Conservation (phyloP, 352 stramenopile species). For the Albugo candida region DNA sequence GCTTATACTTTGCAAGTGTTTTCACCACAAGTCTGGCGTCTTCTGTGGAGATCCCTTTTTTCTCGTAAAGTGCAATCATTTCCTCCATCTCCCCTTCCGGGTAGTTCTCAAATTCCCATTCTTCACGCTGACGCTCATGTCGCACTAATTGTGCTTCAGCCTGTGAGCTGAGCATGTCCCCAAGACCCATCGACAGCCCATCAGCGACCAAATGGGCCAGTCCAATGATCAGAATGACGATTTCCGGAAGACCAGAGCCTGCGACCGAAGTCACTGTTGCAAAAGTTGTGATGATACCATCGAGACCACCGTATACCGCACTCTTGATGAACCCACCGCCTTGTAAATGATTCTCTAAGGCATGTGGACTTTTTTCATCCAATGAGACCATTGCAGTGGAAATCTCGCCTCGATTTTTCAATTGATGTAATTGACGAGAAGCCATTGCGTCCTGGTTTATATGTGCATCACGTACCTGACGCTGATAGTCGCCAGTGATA, state of each 20-base stretch:
- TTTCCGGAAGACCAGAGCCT: conserved; percentile 70
- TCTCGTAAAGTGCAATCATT: conserved; percentile 93
- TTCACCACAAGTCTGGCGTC: conserved; percentile 83
- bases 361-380: conserved; percentile 15
- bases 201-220: conserved; percentile 90
- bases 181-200: conserved; percentile 88
- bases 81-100: conserved; percentile 90
- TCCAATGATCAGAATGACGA: conserved; percentile 89
- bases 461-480: conserved; percentile 32
- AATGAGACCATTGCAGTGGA: conserved; percentile 19
- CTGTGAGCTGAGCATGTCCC: conserved; percentile 87
- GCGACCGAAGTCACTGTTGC: conserved; percentile 88
- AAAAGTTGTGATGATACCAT: conserved; percentile 93
- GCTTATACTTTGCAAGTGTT: conserved; percentile 92
- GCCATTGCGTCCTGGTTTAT: conserved; percentile 22
- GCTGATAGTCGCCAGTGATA: not conserved
- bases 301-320: conserved; percentile 88
- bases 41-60: conserved; percentile 75
- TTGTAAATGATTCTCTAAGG: conserved; percentile 48
- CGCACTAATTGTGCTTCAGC: conserved; percentile 86
- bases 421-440: conserved; percentile 37
- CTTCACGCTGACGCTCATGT: conserved; percentile 81
- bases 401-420: conserved; percentile 17
- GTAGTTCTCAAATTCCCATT: conserved; percentile 93
- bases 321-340: conserved; percentile 70